Base-by-base conservation (phyloP, 805 yeast species). In the Suhomyces sp. region DNA sequence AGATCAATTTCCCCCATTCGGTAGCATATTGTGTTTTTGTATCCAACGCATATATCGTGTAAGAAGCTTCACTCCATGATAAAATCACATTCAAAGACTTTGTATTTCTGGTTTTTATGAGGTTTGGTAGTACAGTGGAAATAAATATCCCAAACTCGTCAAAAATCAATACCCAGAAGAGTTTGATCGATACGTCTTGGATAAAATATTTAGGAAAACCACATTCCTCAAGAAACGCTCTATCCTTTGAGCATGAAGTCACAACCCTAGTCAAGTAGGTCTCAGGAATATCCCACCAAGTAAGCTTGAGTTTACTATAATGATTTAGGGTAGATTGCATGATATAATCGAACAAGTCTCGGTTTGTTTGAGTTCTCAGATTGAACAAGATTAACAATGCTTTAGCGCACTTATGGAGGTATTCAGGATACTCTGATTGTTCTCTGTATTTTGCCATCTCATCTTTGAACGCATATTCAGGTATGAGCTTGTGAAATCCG, bases 141-240 rank as follows among this genome's bases (percentile, higher is more conserved):
- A 63, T 38, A 3, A 54, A 39, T 4, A 28, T 27, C 18, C 42
- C 48, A 26, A 62, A 54, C 28, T 60, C 56, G 2, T 34, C 35
- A 28, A 66, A 60, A 1, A 67, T 43, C 30, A 54, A 45, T 11
- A 25, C 36, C 70, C 70, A 65, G 19, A 47, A 50, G 18, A 66
- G 41, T 25, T 53, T 48, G 12, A 25, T 18, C 6, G 48, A 25
- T 12, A 64, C 36, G 2, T 39, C 39, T 3, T 51, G 38, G 12
- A 47, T 33, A 32, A 62, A 58, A 2, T 25, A 33, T 1, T 25
- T 35, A 1, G 43, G 29, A 14, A 33, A 29, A 3, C 46, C 46
- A 10, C 51, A 36, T 2, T 31, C 28, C 7, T 19, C 12, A 20
- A 49, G 40, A 23, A 47, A 38, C 2, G 25, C 31, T 6, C 37